phyloP scores from a whole-genome alignment of 2,329 filamentous ascomycete species.

The Sporothrix humicola region DNA sequence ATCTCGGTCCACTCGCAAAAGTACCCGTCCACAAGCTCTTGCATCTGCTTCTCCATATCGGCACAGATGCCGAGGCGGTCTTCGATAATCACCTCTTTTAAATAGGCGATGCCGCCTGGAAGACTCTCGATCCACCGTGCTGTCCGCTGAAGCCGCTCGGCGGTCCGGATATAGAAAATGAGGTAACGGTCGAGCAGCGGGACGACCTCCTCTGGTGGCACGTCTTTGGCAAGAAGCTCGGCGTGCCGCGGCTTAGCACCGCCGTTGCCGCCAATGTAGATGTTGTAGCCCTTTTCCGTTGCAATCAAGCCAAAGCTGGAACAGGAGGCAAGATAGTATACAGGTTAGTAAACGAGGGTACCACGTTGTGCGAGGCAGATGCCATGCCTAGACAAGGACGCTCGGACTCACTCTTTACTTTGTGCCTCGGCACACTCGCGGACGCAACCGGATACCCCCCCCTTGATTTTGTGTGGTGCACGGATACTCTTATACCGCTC shows the following conservation, averaged over 20 bases:
- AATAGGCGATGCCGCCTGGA: conserved; percentile 82
- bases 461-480: conserved; percentile 89
- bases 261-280: conserved; percentile 88
- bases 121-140: conserved; percentile 86
- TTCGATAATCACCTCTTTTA: conserved; percentile 80
- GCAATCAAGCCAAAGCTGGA: conserved; percentile 83
- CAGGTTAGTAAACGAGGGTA: too few species aligned
- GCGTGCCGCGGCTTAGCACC: conserved; percentile 83
- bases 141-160: conserved; percentile 86
- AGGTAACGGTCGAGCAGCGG: conserved; percentile 87
- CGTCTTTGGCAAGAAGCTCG: conserved; percentile 84
- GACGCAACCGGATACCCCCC: conserved; percentile 88
- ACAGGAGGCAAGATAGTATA: not conserved
- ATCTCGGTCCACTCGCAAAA: conserved; percentile 94
- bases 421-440: conserved; percentile 91
- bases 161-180: conserved; percentile 92
- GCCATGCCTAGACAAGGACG: not conserved
- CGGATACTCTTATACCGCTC: conserved; percentile 91
- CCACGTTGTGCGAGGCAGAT: too few species aligned
- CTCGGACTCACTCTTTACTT: conserved; percentile 74
- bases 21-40: conserved; percentile 79
- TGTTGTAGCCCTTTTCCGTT: conserved; percentile 91
- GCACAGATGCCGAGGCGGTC: conserved; percentile 86
- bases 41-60: conserved; percentile 86
- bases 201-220: conserved; percentile 79